Percentiles rank a stretch among this genome's conserved stretches.
Evolutionary conservation across 139 green algal species (phyloP).

Genomic region (Choricystis sp.): DNA sequence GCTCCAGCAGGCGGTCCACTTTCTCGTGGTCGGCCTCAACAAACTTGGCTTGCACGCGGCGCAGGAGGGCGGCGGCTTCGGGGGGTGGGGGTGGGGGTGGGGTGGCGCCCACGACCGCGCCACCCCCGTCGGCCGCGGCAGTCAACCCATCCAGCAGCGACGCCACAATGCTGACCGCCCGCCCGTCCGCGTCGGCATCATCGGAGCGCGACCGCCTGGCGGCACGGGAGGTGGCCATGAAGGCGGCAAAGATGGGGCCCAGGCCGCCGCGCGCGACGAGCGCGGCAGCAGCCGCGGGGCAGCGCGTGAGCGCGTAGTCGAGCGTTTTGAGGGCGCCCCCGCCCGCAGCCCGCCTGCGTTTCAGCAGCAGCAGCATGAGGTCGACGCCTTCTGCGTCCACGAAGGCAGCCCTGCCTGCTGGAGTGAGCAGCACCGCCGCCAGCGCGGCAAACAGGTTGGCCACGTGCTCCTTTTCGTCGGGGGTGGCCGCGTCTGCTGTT

Average conservation of each 20-base stretch:
- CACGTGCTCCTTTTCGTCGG: constrained; percentile 45
- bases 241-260: constrained; percentile 71
- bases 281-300: constrained; percentile 35
- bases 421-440: constrained; percentile 11
- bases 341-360: constrained; percentile 41
- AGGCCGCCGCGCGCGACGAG: constrained; percentile 57
- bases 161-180: constrained; percentile 61
- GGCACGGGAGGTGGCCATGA: constrained; percentile 74
- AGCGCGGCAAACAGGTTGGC: constrained; percentile 31
- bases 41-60: constrained; percentile 87
- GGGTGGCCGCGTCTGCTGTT: not conserved
- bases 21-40: constrained; percentile 61
- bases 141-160: constrained; percentile 33
- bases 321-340: constrained; percentile 62
- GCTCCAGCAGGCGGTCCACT: not conserved
- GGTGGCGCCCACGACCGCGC: not conserved
- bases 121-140: not conserved
- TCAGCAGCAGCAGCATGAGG: constrained; percentile 88
- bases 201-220: not conserved
- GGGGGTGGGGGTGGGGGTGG: not conserved
- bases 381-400: constrained; percentile 45
- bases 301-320: constrained; percentile 74
- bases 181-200: constrained; percentile 43
- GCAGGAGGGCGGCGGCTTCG: not conserved
- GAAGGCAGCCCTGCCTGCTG: constrained; percentile 34